These are phyloP conservation scores for Mycena venus DNA, from an alignment of 768 basidiomycete genomes.

Conservation along the genomic window DNA sequence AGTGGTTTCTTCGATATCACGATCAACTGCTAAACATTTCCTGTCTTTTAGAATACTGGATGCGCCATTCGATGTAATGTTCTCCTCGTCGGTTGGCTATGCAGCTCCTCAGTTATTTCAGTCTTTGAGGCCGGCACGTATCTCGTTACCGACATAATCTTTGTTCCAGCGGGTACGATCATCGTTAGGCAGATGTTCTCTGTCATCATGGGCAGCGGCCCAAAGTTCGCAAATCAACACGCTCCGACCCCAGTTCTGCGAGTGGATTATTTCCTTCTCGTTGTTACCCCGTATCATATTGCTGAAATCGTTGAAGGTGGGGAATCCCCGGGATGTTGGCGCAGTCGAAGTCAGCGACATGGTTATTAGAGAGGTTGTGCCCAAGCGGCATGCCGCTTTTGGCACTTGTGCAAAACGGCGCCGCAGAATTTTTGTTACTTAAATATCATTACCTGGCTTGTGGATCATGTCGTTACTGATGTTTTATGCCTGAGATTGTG, in stretches of 20 bases:
- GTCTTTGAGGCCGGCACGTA: slow-evolving; percentile 19
- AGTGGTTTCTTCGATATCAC: too few relatives aligned
- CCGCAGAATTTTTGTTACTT: too few relatives aligned
- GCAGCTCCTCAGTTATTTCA: too few relatives aligned
- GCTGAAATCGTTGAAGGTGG: neutral
- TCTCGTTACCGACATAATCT: neutral
- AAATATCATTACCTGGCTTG: too few relatives aligned
- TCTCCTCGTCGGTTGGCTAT: neutral
- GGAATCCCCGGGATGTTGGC: neutral
- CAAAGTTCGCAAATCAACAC: slow-evolving; percentile 3
- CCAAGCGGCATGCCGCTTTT: too few relatives aligned
- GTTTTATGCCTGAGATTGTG: too few relatives aligned
- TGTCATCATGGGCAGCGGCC: slow-evolving; percentile 3
- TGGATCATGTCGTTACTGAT: too few relatives aligned
- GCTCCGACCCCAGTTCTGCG: slow-evolving; percentile 10
- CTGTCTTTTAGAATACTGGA: neutral
- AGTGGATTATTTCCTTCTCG: too few relatives aligned
- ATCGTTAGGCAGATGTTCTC: slow-evolving; percentile 7
- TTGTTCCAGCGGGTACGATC: neutral
- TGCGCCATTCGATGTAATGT: neutral
- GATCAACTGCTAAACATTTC: too few relatives aligned
- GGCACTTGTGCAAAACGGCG: too few relatives aligned
- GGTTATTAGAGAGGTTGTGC: too few relatives aligned
- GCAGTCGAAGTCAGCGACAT: neutral
- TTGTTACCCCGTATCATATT: slow-evolving; percentile 27